Base-by-base conservation (phyloP, 805 yeast genomes). In the Suhomyces tanzawaensis region DNA sequence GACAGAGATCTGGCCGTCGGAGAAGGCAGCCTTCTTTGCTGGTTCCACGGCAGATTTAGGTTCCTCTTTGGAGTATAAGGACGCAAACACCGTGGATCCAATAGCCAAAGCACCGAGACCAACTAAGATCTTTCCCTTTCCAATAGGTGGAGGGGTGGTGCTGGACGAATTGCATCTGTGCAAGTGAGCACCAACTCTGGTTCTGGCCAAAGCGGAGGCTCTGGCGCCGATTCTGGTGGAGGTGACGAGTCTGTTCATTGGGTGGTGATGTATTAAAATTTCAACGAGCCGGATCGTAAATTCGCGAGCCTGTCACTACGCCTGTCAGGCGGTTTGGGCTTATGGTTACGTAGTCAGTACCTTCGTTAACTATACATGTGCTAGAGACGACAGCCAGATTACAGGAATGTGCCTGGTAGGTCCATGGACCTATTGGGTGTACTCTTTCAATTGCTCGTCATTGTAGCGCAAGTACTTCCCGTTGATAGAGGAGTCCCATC, bases 401-500 rank as follows among this genome's bases (percentile, higher is more conserved):
- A n/a, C n/a, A n/a, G n/a, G n/a, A n/a, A n/a, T n/a, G n/a, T n/a
- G n/a, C n/a, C n/a, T n/a, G n/a, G n/a, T n/a, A n/a, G n/a, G n/a
- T n/a, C n/a, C n/a, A n/a, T n/a, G n/a, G n/a, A n/a, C n/a, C n/a
- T n/a, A 8, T 24, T 24, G 13, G n/a, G 7, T n/a, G 27, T 24
- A 24, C 6, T n/a, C 14, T 12, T 24, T 24, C 27, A 24, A 24
- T 12, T 9, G 5, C 6, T 50, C 62, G 41, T 79, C 86, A 46
- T 69, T 68, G 54, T 77, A 85, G 41, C 96, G 68, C 36, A 82
- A 51, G 53, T 80, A 86, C 44, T 69, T 56, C 0, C 97, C 98
- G 41, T 79, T 81, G 26, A 87, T 52, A 0, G 67, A 74, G 2
- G 53, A 36, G 3, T 76, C 67, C 52, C 85, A 75, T 0, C 88